These are phyloP conservation scores for Ramaria rubella DNA, from an alignment of 768 basidiomycete genomes.

Conservation along the genomic window DNA sequence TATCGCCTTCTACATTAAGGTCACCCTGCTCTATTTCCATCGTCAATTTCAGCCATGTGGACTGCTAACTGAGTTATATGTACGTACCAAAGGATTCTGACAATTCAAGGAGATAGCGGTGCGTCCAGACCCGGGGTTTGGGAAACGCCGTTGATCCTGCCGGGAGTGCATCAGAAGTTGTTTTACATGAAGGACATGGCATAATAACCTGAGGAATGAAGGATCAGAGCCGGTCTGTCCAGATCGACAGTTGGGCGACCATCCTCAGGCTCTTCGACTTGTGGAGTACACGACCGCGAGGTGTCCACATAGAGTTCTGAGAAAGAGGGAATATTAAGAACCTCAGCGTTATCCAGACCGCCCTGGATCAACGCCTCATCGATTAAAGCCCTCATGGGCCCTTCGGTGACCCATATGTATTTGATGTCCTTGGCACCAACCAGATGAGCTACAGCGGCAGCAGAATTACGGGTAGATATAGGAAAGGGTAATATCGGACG, in stretches of 20 bases:
- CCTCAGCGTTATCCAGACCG: not conserved
- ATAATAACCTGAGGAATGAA: constrained; percentile 23
- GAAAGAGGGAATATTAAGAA: too few species aligned
- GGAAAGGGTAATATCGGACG: constrained; percentile 22
- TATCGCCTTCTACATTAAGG: not conserved
- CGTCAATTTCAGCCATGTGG: not conserved
- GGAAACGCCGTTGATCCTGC: constrained; percentile 16
- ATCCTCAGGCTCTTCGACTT: not conserved
- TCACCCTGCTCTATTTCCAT: not conserved
- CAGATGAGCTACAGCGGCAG: constrained; percentile 30
- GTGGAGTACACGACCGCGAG: too few species aligned
- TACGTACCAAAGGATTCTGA: not conserved
- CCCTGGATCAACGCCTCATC: constrained; percentile 1
- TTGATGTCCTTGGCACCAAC: constrained; percentile 21
- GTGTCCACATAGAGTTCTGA: not conserved
- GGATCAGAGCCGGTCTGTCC: constrained; percentile 16
- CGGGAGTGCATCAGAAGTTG: not conserved
- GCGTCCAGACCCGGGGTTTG: constrained; percentile 10
- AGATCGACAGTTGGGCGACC: not conserved
- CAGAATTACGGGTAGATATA: constrained; percentile 30
- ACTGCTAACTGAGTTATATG: not conserved
- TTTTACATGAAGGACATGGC: not conserved
- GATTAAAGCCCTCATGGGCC: constrained; percentile 18
- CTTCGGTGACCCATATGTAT: constrained; percentile 18
- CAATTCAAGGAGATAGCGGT: constrained; percentile 8